Conservation (phyloP, 169 alveolate genomes). For the Plasmodium malariae region DNA sequence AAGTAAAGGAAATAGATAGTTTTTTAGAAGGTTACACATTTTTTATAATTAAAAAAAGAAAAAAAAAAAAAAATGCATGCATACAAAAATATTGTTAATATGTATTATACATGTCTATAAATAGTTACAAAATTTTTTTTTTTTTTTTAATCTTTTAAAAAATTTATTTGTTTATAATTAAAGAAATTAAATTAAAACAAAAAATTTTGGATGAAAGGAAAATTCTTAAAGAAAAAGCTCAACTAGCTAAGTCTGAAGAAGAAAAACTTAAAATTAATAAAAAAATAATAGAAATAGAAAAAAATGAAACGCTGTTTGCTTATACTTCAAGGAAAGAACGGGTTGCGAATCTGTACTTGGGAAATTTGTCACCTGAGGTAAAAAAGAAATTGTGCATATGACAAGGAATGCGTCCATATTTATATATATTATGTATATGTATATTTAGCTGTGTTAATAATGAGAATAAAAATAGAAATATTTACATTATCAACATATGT, state of each 20-base stretch:
- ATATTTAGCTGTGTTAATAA: too few species aligned
- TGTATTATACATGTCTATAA: constrained; percentile 19
- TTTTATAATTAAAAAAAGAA: constrained; percentile 20
- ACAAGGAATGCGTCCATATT: too few species aligned
- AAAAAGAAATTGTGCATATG: too few species aligned
- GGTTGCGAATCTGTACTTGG: constrained; percentile 85
- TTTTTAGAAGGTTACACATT: constrained; percentile 82
- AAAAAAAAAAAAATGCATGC: neutral
- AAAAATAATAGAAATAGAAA: constrained; percentile 68
- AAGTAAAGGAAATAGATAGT: constrained; percentile 82
- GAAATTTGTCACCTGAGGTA: constrained; percentile 88
- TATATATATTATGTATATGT: too few species aligned
- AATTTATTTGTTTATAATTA: constrained; percentile 15
- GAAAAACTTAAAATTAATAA: constrained; percentile 78
- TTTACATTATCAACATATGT: too few species aligned
- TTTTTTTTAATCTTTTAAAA: constrained; percentile 8
- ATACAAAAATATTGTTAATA: neutral
- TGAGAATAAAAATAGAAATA: too few species aligned
- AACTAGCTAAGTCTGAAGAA: constrained; percentile 79
- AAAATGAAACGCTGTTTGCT: constrained; percentile 51
- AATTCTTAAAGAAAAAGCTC: constrained; percentile 45
- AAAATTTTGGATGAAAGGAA: constrained; percentile 70
- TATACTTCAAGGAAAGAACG: constrained; percentile 72
- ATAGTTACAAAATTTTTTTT: constrained; percentile 26
- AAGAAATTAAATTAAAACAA: constrained; percentile 67